Evolutionary conservation across 495 filamentous ascomycete genomes (phyloP).

Genomic region (Stereocaulon alpinum): DNA sequence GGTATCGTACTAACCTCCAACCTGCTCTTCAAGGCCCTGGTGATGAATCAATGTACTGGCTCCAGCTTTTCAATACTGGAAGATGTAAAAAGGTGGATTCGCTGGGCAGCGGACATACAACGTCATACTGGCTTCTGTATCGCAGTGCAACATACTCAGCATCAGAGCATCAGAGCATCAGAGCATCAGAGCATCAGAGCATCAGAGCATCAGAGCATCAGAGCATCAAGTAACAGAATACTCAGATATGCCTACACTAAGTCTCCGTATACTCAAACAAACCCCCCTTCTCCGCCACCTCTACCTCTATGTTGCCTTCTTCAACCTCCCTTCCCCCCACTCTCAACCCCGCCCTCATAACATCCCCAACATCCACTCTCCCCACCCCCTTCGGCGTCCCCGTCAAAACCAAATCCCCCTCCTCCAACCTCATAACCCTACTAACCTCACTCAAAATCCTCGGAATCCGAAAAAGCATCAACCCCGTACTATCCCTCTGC

Average conservation of each 20-base stretch:
- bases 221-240: background rate
- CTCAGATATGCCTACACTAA: conserved; percentile 21
- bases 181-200: background rate
- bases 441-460: conserved; percentile 79
- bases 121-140: background rate
- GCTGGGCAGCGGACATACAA: no score
- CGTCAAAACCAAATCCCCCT: conserved; percentile 86
- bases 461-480: conserved; percentile 93
- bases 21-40: no score
- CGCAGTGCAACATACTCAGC: background rate
- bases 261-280: conserved; percentile 34
- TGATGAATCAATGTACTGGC: no score
- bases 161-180: background rate
- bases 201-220: background rate
- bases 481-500: conserved; percentile 74
- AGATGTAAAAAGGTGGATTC: no score
- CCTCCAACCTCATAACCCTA: conserved; percentile 84
- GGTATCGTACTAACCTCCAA: no score
- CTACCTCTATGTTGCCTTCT: conserved; percentile 76
- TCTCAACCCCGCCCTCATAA: conserved; percentile 76
- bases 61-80: no score
- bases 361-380: conserved; percentile 71
- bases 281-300: conserved; percentile 54
- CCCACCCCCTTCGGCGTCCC: conserved; percentile 97
- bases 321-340: conserved; percentile 76